Percentiles rank a stretch among this genome's conserved stretches.
phyloP scores from a whole-genome alignment of 2,329 filamentous ascomycete species.

The Fusarium circinatum region DNA sequence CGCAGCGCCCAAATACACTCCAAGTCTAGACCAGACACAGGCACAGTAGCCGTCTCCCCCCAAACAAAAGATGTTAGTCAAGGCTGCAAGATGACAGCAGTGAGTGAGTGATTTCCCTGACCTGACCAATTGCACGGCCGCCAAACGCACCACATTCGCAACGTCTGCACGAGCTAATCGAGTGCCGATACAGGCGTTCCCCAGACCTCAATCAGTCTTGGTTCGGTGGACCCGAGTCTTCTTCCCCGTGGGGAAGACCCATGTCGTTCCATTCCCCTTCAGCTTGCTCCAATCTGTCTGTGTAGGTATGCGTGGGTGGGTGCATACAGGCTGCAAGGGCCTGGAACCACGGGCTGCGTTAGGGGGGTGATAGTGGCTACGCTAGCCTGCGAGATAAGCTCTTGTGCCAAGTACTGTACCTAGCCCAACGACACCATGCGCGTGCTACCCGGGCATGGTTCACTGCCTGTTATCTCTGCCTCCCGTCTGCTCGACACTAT shows the following conservation, averaged over 20 bases:
- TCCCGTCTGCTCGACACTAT: slow-evolving; percentile 10
- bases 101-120: not conserved
- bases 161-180: not conserved
- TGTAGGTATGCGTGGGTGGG: not conserved
- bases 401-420: not conserved
- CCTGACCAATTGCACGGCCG: not conserved
- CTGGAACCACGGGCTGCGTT: slow-evolving; percentile 1
- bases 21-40: not conserved
- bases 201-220: not conserved
- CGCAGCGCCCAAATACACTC: not conserved
- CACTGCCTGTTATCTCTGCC: slow-evolving; percentile 9
- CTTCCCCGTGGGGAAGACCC: slow-evolving; percentile 27
- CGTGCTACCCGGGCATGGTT: not conserved
- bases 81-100: slow-evolving; percentile 7
- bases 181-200: not conserved
- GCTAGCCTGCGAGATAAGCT: slow-evolving; percentile 15
- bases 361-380: not conserved
- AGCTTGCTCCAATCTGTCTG: not conserved
- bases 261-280: not conserved
- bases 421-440: slow-evolving; percentile 2
- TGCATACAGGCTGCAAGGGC: not conserved
- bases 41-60: not conserved
- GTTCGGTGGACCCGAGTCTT: slow-evolving; percentile 10
- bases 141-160: slow-evolving; percentile 5
- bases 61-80: not conserved